Evolutionary conservation across 1,139 yeast species (phyloP), one percentile per base, ranked within the genome.

Genomic region (Yamadazyma aaseri): DNA sequence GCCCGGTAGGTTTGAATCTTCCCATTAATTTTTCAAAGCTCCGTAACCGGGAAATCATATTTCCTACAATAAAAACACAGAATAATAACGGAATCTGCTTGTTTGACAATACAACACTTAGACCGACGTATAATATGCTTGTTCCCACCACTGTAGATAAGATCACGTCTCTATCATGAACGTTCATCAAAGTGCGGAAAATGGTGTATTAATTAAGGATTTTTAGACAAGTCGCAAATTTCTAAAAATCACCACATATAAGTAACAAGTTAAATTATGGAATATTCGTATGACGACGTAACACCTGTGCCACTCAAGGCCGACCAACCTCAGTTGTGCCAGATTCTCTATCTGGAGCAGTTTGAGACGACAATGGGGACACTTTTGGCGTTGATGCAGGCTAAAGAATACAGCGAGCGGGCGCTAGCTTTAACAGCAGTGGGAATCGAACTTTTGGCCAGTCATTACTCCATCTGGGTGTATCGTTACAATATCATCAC

Each of bases 401-500:
- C 53, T 11, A 63, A 75, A 20, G 97, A 89, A 51, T 67, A 72
- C 49, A 74, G 89, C 1, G 80, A 75, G 30, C 65, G 97, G 38
- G 90, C 96, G 0, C 58, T 87, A 24, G 71, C 71, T 17, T 59
- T 89, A 29, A 83, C 95, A 0, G 70, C 73, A 17, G 58, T 62
- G 24, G 82, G 85, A 3, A 81, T 94, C 35, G 74, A 65, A 11
- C 51, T 74, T 40, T 79, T 86, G 33, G 92, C 97, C 0, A 95
- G 97, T 0, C 97, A 90, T 58, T 92, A 92, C 55, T 84, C 96
- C 0, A 82, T 82, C 1, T 92, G 98, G 97, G 72, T 73, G 37
- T 92, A 84, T 58, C 66, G 97, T 12, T 78, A 65, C 41, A 71
- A 79, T 39, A 77, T 80, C 10, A 58, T 87, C 28, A 53, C 52